These are phyloP conservation scores for Lachnellula cervina DNA, from an alignment of 2,329 filamentous ascomycete species.

Conservation along the genomic window DNA sequence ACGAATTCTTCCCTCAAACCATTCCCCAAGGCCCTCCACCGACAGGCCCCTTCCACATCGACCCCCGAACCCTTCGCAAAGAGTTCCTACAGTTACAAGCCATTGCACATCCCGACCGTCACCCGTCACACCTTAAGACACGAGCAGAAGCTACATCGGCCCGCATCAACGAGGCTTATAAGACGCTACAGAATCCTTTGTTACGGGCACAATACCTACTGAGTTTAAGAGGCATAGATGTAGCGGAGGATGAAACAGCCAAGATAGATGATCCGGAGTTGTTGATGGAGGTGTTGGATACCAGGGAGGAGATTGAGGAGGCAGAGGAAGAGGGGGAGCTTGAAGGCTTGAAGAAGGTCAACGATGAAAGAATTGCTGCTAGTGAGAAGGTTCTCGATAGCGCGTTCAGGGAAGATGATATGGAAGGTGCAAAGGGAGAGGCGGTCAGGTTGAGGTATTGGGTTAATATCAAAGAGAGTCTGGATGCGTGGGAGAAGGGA, in stretches of 20 bases:
- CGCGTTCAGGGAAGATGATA: constrained; percentile 62
- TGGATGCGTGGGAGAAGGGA: constrained; percentile 79
- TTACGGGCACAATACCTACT: constrained; percentile 85
- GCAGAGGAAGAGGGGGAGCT: constrained; percentile 64
- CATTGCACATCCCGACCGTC: constrained; percentile 64
- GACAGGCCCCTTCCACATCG: constrained; percentile 66
- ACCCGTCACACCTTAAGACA: constrained; percentile 46
- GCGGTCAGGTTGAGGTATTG: constrained; percentile 80
- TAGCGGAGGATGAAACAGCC: constrained; percentile 71
- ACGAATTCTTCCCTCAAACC: constrained; percentile 81
- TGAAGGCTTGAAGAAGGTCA: constrained; percentile 53
- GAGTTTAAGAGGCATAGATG: constrained; percentile 64
- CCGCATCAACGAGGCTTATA: constrained; percentile 87
- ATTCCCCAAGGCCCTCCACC: constrained; percentile 77
- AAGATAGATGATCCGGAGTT: constrained; percentile 64
- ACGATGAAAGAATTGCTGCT: constrained; percentile 59
- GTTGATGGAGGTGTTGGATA: constrained; percentile 75
- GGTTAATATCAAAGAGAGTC: constrained; percentile 77
- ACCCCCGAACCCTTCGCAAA: constrained; percentile 63
- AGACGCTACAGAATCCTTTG: constrained; percentile 73
- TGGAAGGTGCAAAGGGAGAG: constrained; percentile 63
- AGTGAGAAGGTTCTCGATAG: constrained; percentile 59
- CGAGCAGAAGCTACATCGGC: constrained; percentile 73
- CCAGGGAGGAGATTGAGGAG: constrained; percentile 69
- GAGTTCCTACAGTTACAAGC: constrained; percentile 87